Evolutionary conservation across 2,329 filamentous ascomycete species (phyloP), one percentile per base, ranked within the genome.

Genomic region (Nemania sp.): DNA sequence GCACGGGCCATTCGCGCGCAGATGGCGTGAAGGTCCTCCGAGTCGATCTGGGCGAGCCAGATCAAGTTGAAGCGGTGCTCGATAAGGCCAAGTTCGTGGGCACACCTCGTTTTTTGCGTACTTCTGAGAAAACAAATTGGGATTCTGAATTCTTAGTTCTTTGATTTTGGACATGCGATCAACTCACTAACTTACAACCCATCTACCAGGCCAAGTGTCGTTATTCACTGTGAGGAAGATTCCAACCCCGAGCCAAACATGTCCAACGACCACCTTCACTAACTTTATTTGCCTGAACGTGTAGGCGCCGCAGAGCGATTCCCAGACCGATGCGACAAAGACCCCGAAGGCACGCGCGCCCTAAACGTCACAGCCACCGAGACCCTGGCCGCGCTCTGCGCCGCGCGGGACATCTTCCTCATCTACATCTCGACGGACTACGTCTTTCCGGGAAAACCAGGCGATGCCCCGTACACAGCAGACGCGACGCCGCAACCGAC

Each of bases 391-490:
- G 71, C 77, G 34, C 77, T 84, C n/a, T 87, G 89, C 47, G 80
- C 84, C 1, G 68, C 77, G 23, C 81, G 83, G 64, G 80, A 73
- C 34, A 80, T 83, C 48, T 70, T 90, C 44, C 75, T 91, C 26
- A 82, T 91, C 66, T 92, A 91, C 73, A 89, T 92, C 63, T 91
- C 88, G 7, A 92, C 89, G 42, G 89, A 92, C 72, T 92, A 92
- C 65, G 88, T 92, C 45, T 92, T 92, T 68, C 76, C 87, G 0
- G 89, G 89, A 14, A 77, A 74, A 31, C 80, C 80, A 1, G 90
- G 91, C n/a, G 88, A 95, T 50, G 91, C 91, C 5, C 92, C 91
- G 0, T 96, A 96, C 71, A 83, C 86, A 63, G 75, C 79, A 0
- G 78, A 84, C 55, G 80, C 85, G 1, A 66, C 74, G 8, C 82